Percentiles rank a stretch among this genome's conserved stretches.
These are phyloP conservation scores for Prunus fruticosa DNA, from an alignment of 306 rosid species.

Conservation along the genomic window DNA sequence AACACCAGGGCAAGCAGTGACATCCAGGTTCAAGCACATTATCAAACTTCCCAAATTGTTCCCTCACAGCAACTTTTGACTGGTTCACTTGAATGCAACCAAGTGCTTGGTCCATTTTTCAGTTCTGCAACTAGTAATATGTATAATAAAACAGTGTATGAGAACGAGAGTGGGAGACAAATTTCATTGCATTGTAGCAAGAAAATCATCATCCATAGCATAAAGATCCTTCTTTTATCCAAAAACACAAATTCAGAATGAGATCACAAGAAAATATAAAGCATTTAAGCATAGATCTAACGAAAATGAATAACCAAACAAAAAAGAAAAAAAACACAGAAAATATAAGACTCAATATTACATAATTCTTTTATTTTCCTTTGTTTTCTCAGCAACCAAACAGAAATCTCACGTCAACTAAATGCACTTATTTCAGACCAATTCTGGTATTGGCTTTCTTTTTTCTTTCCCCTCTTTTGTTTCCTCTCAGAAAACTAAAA, in stretches of 20 bases:
- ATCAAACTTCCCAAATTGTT: slow-evolving; percentile 51
- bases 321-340: too few species aligned
- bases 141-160: too few species aligned
- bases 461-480: too few species aligned
- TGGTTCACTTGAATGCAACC: slow-evolving; percentile 65
- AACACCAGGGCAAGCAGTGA: slow-evolving; percentile 72
- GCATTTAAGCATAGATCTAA: not conserved
- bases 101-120: slow-evolving; percentile 56
- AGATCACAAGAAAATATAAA: not conserved
- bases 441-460: not conserved
- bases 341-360: not conserved
- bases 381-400: not conserved
- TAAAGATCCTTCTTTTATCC: too few species aligned
- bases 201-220: too few species aligned
- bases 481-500: too few species aligned
- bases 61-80: slow-evolving; percentile 66
- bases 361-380: not conserved
- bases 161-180: too few species aligned
- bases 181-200: too few species aligned
- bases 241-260: not conserved
- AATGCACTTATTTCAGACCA: not conserved
- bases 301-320: too few species aligned
- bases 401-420: not conserved
- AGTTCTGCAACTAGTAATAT: slow-evolving; percentile 20
- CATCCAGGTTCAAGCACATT: slow-evolving; percentile 65